A percentile compares a stretch with the other conserved stretches of the same genome.
Evolutionary conservation across 768 basidiomycete genomes (phyloP).

Genomic region (Rhizopogon vinicolor): DNA sequence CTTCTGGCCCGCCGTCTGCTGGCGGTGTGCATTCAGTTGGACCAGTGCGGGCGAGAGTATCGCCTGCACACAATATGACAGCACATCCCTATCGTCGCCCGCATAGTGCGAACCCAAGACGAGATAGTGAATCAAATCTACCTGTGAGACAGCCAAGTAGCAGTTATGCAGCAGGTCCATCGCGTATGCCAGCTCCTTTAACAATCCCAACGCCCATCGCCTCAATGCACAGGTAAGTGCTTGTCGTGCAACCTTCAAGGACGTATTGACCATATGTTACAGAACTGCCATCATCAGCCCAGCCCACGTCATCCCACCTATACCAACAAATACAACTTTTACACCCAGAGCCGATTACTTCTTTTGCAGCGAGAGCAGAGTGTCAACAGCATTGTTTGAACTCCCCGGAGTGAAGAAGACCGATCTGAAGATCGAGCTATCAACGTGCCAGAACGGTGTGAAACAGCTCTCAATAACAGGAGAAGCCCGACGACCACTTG

Average conservation of each 20-base stretch:
- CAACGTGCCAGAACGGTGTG: conserved; percentile 59
- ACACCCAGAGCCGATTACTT: conserved; percentile 58
- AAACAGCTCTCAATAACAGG: conserved; percentile 59
- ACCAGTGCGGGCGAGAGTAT: conserved; percentile 20
- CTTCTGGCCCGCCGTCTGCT: conserved; percentile 28
- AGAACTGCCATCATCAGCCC: conserved; percentile 22
- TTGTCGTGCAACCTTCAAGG: conserved; percentile 3
- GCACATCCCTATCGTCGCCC: conserved; percentile 13
- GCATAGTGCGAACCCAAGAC: conserved; percentile 23
- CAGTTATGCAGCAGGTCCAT: conserved; percentile 4
- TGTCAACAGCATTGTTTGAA: conserved; percentile 59
- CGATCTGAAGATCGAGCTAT: conserved; percentile 56
- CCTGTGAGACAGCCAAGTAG: conserved; percentile 27
- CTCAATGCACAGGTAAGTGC: conserved; percentile 6
- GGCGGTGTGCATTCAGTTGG: conserved; percentile 16
- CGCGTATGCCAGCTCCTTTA: conserved; percentile 7
- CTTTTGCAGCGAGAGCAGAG: conserved; percentile 46
- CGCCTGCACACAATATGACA: conserved; percentile 10
- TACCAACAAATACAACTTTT: conserved; percentile 21
- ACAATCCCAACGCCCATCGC: conserved; percentile 1
- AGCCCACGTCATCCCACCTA: conserved; percentile 10
- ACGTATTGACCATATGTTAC: conserved; percentile 8
- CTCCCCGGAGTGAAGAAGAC: conserved; percentile 60
- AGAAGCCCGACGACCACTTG: conserved; percentile 36
- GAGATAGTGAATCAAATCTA: conserved; percentile 22